Evolutionary conservation across 768 basidiomycete genomes (phyloP), one percentile per base, ranked within the genome.

Genomic region (Baorangia bicolor): DNA sequence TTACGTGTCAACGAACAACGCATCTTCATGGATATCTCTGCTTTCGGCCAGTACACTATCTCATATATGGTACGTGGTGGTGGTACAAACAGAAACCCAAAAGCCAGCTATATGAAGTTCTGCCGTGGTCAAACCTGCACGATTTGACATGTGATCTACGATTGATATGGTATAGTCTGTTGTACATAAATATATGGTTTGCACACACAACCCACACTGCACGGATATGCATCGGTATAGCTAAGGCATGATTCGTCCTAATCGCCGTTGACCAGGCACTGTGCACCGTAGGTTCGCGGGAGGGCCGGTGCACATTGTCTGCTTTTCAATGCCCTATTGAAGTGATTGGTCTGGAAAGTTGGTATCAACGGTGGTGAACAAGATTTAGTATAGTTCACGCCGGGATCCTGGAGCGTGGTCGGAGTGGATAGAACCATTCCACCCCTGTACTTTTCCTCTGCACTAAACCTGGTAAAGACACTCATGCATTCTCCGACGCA

Each of bases 281-380:
- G 25, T 27, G 37, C 13, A 41, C 25, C n/a, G 18, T 25, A 64
- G 63, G 39, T 53, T 65, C 62, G 62, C 63, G 63, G 63, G 55
- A 64, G 45, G 31, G 27, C n/a, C 14, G 10, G 27, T 31, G 28
- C 12, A 21, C 33, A 16, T 28, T n/a, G 23, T 12, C 31, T 23
- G 31, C 28, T 23, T 21, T 4, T 28, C 14, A 20, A 35, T 13
- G n/a, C 20, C 11, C 20, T 39, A 33, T 18, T 13, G 23, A 8
- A 21, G 11, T 3, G n/a, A 49, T 38, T 34, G 38, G 38, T 46
- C 10, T 38, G 33, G 18, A 4, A 11, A 9, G 9, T 3, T 20
- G 7, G 13, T 23, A 34, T n/a, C 13, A 13, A 27, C 23, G 35
- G 39, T 35, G 16, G 34, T 30, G 30, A 58, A 16, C 51, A 13